Base-by-base conservation (phyloP, 805 yeast species). In the Suhomyces prunicola region DNA sequence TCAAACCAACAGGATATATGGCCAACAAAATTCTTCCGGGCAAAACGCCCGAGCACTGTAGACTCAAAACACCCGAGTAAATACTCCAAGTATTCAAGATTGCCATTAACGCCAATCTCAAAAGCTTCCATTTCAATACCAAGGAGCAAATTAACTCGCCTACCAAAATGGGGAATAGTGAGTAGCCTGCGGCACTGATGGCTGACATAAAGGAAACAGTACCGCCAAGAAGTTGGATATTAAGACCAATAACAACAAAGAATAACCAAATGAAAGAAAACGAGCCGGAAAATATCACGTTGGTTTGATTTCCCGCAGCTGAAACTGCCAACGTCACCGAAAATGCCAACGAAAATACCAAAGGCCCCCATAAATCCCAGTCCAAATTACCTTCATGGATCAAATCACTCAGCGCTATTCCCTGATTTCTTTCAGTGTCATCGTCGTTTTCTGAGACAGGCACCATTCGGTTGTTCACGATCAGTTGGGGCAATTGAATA, bases 321-420 rank as follows among this genome's bases (percentile, higher is more conserved):
- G 81, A 62, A 52, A 77, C 68, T 2, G 85, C 81, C 57, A 85
- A 66, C 22, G 79, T 70, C 24, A 84, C 80, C 3, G 88, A 72
- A 51, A 82, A 81, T 31, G 74, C 63, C 52, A 86, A 70, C 10
- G 86, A 79, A 61, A 86, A 86, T 29, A 86, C 71, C 51, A 86
- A 69, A 5, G 91, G 91, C 2, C 91, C 91, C 90, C 90, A 82
- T 48, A 82, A 66, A 64, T 82, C 86, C 86, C 86, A 82, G 51
- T 82, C 86, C 50, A 81, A 62, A 50, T 58, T 67, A 15, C 54
- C 58, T 27, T 57, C 51, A 26, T 42, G 46, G 26, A 53, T 46
- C 47, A 55, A 42, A 47, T 54, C 23, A 44, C 41, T 24, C 49
- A 51, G 19, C 57, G 62, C 42, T 56, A 56, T 56, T 10, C 73